Percentiles rank a stretch among this genome's conserved stretches.
Conservation (phyloP, 441 rosid genomes). For the Aquilaria agallochum region DNA sequence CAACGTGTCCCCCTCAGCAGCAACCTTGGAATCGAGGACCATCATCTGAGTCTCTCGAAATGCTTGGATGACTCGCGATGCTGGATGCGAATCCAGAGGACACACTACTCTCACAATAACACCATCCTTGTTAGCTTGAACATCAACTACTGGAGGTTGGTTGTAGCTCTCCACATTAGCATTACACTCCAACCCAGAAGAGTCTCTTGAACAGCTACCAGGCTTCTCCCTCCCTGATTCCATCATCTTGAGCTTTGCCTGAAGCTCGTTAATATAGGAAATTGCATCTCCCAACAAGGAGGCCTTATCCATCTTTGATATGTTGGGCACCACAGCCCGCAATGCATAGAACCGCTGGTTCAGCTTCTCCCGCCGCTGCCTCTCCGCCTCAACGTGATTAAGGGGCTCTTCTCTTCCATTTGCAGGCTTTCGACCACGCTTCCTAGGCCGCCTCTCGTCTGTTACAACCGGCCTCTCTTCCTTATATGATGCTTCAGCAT, state of each 20-base stretch:
- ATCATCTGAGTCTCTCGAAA: conserved; percentile 55
- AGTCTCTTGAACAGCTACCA: conserved; percentile 55
- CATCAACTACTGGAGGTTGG: conserved; percentile 43
- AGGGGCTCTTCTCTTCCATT: conserved; percentile 78
- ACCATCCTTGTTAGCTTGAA: conserved; percentile 54
- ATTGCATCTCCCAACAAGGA: conserved; percentile 72
- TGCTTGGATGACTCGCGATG: conserved; percentile 65
- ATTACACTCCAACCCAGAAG: conserved; percentile 22
- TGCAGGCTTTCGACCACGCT: conserved; percentile 74
- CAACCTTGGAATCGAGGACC: conserved; percentile 62
- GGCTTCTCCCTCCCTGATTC: conserved; percentile 56
- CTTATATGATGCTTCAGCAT: conserved; percentile 59
- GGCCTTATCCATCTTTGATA: conserved; percentile 86
- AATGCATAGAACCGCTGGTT: conserved; percentile 69
- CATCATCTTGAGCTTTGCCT: conserved; percentile 52
- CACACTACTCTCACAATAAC: conserved; percentile 64
- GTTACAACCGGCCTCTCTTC: conserved; percentile 38
- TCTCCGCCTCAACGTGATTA: conserved; percentile 78
- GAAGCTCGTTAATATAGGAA: conserved; percentile 65
- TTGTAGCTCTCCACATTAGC: conserved; percentile 31
- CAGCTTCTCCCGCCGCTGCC: conserved; percentile 76
- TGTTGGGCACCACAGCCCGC: conserved; percentile 73
- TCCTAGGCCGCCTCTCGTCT: conserved; percentile 71
- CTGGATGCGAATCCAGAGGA: conserved; percentile 75
- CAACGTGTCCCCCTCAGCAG: conserved; percentile 49